Base-by-base conservation (phyloP, 306 rosid genomes). In the Inga oerstediana region DNA sequence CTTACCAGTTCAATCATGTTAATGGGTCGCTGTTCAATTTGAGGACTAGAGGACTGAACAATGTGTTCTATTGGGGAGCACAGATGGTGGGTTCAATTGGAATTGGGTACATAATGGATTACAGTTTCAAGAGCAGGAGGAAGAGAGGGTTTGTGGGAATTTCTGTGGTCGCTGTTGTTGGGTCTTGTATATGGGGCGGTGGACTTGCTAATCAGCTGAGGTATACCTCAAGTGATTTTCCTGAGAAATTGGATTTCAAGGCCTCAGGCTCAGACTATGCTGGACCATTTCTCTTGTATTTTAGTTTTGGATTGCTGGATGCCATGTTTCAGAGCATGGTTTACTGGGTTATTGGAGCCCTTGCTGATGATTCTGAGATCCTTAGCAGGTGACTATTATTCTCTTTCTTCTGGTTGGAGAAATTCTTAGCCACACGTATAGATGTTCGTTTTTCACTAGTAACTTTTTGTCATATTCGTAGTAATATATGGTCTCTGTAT, bases 21-120 rank as follows among this genome's bases (percentile, higher is more conserved):
- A 94, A 96, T 45, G 90, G 86, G 68, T 74, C 34, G 0, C 49
- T 92, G 88, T 96, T 94, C 32, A 96, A 74, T 83, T 76, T 96
- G 90, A 87, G 99, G 79, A 96, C 99, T 1, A 92, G 99, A 82
- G 99, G 99, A 35, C 88, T 94, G 62, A 96, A 96, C 86, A 96
- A 91, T 32, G 94, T 92, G 65, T 87, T 92, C 80, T 96, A 94
- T 3, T 96, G 99, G 99, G 99, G 97, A 0, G 99, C 99, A 2
- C 97, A 96, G 83, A 96, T 96, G 98, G 0, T 94, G 73, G 99
- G 99, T 1, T 93, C 99, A 0, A 7, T 93, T 77, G 94, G 82
- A 79, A 91, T 96, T 43, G 99, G 98, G 0, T 86, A 93, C 70
- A 15, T 92, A 4, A 86, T 94, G 97, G 99, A 96, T 87, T 94